Conservation (phyloP, 2,329 filamentous ascomycete species). For the Neonectria punicea region DNA sequence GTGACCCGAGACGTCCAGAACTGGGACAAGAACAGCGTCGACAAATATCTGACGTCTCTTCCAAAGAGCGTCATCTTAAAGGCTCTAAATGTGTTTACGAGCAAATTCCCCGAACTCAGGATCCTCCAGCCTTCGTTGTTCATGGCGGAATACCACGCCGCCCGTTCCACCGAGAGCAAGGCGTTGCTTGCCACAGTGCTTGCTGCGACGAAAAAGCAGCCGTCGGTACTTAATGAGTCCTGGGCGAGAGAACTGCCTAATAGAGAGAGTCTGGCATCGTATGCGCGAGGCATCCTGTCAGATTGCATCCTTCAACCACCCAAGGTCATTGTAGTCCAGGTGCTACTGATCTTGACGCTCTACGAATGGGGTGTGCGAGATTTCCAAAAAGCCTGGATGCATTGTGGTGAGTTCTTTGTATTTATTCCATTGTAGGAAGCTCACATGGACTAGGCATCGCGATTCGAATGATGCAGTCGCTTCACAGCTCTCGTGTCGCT, state of each 20-base stretch:
- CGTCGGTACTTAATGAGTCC: slow-evolving; percentile 17
- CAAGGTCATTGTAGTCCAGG: slow-evolving; percentile 48
- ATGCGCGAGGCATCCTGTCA: slow-evolving; percentile 25
- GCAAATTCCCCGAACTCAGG: slow-evolving; percentile 48
- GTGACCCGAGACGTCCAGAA: slow-evolving; percentile 1
- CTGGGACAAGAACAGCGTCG: slow-evolving; percentile 16
- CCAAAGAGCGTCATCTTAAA: slow-evolving; percentile 44
- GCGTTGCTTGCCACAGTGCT: slow-evolving; percentile 34
- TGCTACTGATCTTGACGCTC: slow-evolving; percentile 52
- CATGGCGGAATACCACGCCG: slow-evolving; percentile 37
- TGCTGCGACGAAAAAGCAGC: slow-evolving; percentile 32
- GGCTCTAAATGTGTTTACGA: slow-evolving; percentile 48
- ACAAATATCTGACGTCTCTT: slow-evolving; percentile 41
- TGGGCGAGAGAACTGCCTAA: slow-evolving; percentile 24
- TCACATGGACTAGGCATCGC: slow-evolving; percentile 31
- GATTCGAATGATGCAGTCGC: slow-evolving; percentile 39
- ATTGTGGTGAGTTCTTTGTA: slow-evolving; percentile 36
- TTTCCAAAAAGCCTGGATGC: slow-evolving; percentile 57
- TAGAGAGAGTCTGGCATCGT: slow-evolving; percentile 26
- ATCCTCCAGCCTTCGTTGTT: slow-evolving; percentile 49
- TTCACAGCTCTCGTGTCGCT: slow-evolving; percentile 35
- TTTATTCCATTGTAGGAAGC: fast-evolving
- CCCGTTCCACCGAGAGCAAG: slow-evolving; percentile 40
- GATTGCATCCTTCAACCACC: slow-evolving; percentile 33
- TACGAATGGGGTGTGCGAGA: slow-evolving; percentile 56